These are phyloP conservation scores for Daldinia vernicosa DNA, from an alignment of 495 filamentous ascomycete species.

Conservation along the genomic window DNA sequence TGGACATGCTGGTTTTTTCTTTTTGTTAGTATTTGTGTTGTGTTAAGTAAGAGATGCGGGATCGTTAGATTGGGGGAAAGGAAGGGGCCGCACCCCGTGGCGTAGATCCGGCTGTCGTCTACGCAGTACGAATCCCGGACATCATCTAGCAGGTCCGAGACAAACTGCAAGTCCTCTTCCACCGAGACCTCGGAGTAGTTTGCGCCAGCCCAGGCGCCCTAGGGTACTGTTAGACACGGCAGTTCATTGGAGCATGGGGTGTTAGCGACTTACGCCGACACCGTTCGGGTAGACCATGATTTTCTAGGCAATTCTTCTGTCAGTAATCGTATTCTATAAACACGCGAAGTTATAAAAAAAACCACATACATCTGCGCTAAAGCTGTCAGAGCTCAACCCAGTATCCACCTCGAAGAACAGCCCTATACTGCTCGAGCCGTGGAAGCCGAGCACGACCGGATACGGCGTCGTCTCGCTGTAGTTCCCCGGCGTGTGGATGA, in stretches of 20 bases:
- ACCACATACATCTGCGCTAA: conserved; percentile 36
- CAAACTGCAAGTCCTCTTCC: conserved; percentile 58
- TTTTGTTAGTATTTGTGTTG: background rate
- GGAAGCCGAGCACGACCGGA: conserved; percentile 44
- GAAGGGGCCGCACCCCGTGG: conserved; percentile 50
- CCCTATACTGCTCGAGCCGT: conserved; percentile 46
- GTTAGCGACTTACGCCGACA: conserved; percentile 32
- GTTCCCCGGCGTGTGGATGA: conserved; percentile 39
- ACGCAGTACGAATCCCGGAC: conserved; percentile 59
- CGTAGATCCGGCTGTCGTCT: conserved; percentile 61
- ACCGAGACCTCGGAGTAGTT: conserved; percentile 48
- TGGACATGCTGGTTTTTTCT: conserved; percentile 54
- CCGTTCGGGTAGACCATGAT: conserved; percentile 49
- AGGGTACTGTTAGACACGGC: background rate
- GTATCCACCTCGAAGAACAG: conserved; percentile 48
- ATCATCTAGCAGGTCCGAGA: conserved; percentile 56
- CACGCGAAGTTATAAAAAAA: no score
- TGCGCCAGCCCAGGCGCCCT: conserved; percentile 48
- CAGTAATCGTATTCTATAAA: background rate
- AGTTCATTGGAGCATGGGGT: background rate
- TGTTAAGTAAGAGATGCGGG: background rate
- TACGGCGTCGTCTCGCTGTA: conserved; percentile 42
- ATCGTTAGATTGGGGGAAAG: background rate
- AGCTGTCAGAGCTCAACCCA: conserved; percentile 39
- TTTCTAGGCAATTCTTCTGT: conserved; percentile 29